Base-by-base conservation (phyloP, 2,329 filamentous ascomycete genomes). In the Pseudopyrenochaeta lycopersici region DNA sequence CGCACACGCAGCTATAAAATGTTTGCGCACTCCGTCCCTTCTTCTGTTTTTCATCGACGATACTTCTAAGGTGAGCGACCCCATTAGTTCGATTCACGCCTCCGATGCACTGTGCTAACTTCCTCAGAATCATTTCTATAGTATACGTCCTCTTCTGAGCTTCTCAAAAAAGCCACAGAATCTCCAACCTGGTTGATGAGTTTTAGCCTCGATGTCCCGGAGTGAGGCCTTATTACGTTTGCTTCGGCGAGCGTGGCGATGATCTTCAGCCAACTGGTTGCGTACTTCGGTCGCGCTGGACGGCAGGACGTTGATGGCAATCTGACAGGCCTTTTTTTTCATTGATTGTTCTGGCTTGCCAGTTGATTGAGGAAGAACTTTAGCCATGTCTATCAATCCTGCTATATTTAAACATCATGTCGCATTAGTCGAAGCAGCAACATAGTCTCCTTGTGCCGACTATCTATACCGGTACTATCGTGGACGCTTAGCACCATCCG, bases 141-240 rank as follows among this genome's bases (percentile, higher is more conserved):
- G 92, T 93, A 88, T 85, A 91, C 88, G 88, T 92, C 90, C 85
- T 84, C 85, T 88, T 91, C 90, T 95, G 89, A 91, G 88, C 89
- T 94, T 86, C 87, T 87, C 85, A 92, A 85, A 90, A 84, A 84
- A 96, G 92, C 90, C 86, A 92, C 90, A 94, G 89, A 92, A 82
- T 83, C 86, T 87, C 63, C 63, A 94, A 88, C 90, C 91, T 92
- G 91, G 90, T 90, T 91, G 91, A 96, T 95, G 91, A 96, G 78
- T 62, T 71, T 64, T 72, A 90, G 91, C 91, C 90, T 91, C 91
- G 87, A 84, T 84, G 81, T 89, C 89, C 88, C 86, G 91, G 90
- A 92, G 90, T 95, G 90, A 93, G 89, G 79, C 84, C 83, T 80
- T 71, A 80, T 81, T 84, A 75, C 79, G 53, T 79, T 79, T 82